Evolutionary conservation across 2,329 filamentous ascomycete species (phyloP), one percentile per base, ranked within the genome.

Genomic region (Aspergillus sp.): DNA sequence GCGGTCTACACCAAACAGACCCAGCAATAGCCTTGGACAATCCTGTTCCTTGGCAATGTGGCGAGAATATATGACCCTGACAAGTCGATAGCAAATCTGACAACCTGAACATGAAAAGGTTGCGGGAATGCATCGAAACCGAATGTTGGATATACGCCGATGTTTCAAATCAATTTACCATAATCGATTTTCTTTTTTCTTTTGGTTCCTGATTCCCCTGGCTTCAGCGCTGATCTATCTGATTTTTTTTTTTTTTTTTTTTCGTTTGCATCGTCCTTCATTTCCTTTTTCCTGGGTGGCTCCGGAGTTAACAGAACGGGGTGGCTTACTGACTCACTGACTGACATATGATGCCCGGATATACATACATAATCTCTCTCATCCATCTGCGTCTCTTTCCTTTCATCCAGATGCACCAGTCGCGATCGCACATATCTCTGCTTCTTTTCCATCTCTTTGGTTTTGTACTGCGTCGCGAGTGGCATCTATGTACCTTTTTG

Each of bases 281-380:
- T 52, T 55, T 52, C 24, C 51, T 51, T 41, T 49, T 49, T 45
- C 47, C 47, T 47, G 46, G 53, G 51, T 60, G 58, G 57, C 56
- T 55, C 56, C 49, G 65, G 63, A 65, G 63, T 66, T 66, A 51
- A 65, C 63, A 66, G 61, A 64, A 46, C 53, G 61, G 56, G 55
- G 61, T 54, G 43, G 37, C 43, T 54, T 24, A 47, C 23, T 52
- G 48, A 53, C 23, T 52, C 21, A 53, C 51, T 43, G 46, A 51
- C 40, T 62, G 63, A 60, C 60, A 63, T 54, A 58, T 54, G 60
- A 63, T 56, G 53, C 53, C 55, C 59, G 55, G 52, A 56, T 46
- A 52, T 59, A 58, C 55, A 63, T 62, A 63, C 55, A 63, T 62
- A 63, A 63, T 63, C 37, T 19, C 24, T 55, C 47, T 54, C 43